Conservation (phyloP, 257 asterid genomes). For the Nemophila menziesii region DNA sequence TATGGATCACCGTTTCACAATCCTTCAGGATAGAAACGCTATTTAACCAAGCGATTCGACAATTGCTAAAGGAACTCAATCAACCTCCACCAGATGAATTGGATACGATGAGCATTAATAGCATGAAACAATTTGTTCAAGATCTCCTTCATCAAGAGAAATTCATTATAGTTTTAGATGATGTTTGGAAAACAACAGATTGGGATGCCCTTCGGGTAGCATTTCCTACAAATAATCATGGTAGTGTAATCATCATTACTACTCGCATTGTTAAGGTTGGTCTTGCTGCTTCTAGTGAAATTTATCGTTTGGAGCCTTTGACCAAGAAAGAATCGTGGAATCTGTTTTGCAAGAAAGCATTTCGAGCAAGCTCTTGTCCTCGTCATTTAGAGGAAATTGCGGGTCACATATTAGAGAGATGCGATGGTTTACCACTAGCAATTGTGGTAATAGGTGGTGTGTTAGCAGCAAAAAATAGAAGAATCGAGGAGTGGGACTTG, state of each 20-base stretch:
- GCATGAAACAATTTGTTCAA: slow-evolving; percentile 9
- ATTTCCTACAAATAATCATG: slow-evolving; percentile 10
- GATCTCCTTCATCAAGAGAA: slow-evolving; percentile 14
- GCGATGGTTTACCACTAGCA: slow-evolving; percentile 20
- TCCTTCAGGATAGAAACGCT: slow-evolving; percentile 16
- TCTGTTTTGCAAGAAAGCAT: slow-evolving; percentile 13
- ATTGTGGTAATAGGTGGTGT: slow-evolving; percentile 18
- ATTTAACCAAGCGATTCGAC: slow-evolving; percentile 15
- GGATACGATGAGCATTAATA: slow-evolving; percentile 4
- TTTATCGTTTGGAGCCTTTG: slow-evolving; percentile 13
- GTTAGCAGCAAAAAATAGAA: slow-evolving; percentile 10
- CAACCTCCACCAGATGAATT: slow-evolving; percentile 9
- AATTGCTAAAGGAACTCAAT: slow-evolving; percentile 15
- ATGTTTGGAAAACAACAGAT: slow-evolving; percentile 17
- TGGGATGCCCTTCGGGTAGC: slow-evolving; percentile 22
- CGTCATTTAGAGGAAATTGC: slow-evolving; percentile 4
- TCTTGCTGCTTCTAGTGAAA: neutral
- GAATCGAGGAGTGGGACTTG: slow-evolving; percentile 1
- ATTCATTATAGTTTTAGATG: slow-evolving; percentile 22
- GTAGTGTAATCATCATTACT: slow-evolving; percentile 16
- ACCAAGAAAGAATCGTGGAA: slow-evolving; percentile 16
- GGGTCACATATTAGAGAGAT: slow-evolving; percentile 6
- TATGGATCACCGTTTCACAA: slow-evolving; percentile 28
- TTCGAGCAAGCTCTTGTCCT: slow-evolving; percentile 7
- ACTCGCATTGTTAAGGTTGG: slow-evolving; percentile 1